Evolutionary conservation across 2,329 filamentous ascomycete species (phyloP), one percentile per base, ranked within the genome.

Genomic region (Rhynchosporium secalis): DNA sequence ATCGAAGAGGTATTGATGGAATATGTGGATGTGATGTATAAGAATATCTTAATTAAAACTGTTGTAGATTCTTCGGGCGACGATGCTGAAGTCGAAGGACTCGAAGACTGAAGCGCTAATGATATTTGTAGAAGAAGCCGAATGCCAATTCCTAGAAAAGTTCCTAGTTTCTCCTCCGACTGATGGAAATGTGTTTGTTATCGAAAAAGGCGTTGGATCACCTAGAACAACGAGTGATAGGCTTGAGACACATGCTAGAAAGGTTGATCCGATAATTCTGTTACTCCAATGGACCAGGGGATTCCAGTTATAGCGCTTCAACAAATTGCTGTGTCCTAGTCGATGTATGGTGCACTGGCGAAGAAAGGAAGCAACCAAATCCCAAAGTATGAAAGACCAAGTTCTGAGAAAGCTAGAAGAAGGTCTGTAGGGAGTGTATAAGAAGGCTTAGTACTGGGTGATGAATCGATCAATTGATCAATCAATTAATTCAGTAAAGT

Each of bases 401-500:
- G 43, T 62, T 67, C 58, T 58, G 48, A 56, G 66, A 66, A 64
- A 68, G 66, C 54, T 57, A 51, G 64, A 58, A 67, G 58, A 62
- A 64, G 49, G 65, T 31, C 28, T 52, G 36, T 49, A 58, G 48
- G 54, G 47, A 62, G 60, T 49, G 62, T 56, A 46, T 47, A 26
- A 31, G 62, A 47, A 61, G 51, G 54, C 49, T 51, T 41, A 48
- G 31, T 56, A 67, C 66, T 60, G 66, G 69, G 66, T 67, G 67
- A 69, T 67, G 66, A 63, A 57, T 58, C 58, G 67, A 68, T 64
- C 66, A 64, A 67, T 64, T 66, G 59, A 64, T 13, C 15, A 41
- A 20, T 20, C 20, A 20, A 20, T 20, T 1, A 1, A 20, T 20
- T 1, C 20, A 41, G 40, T 41, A 41, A 9, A 41, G 65, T 60